Evolutionary conservation across 768 basidiomycete species (phyloP), one percentile per base, ranked within the genome.

Genomic region (Phlegmacium glaucopus): DNA sequence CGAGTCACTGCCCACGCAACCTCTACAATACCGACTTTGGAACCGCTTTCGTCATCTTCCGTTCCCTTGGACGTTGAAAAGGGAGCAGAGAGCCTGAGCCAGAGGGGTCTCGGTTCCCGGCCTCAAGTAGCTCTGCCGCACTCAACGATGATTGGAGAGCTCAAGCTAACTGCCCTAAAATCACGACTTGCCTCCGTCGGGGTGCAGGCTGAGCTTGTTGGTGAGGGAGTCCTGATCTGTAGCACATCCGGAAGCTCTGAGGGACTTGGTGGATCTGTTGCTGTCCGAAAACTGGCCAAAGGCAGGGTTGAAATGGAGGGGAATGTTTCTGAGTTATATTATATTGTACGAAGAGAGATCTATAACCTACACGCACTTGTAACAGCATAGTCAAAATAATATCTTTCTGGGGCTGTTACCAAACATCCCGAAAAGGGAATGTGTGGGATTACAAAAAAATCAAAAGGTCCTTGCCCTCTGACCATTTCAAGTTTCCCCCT

Each of bases 71-170:
- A 64, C 17, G 53, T 61, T 40, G 46, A 50, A 10, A 45, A 42
- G 16, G 51, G 47, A 22, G 53, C 58, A 4, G 57, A 68, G 10
- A 51, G 56, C 9, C 52, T 61, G 29, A 55, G 62, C 35, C 68
- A 68, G 16, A 78, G 71, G 15, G 70, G 73, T 28, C 75, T 89
- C 16, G 87, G 85, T 13, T 77, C 83, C n/a, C 80, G 88, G 26
- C 76, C 82, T 12, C 71, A 78, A 15, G 75, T 79, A 9, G 69
- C 80, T 2, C 72, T 97, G 3, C 91, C 93, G 1, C 81, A 84
- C 49, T 94, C 95, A 0, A 90, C 94, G 6, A 95, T 97, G 85
- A 96, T 99, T 47, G 96, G 96, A 42, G 96, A 98, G 60, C 79
- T 99, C 35, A 94, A 96, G 62, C 74, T 99, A 25, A 94, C 93